Evolutionary conservation across 768 basidiomycete species (phyloP).

Genomic region (Auriculariales sp.): DNA sequence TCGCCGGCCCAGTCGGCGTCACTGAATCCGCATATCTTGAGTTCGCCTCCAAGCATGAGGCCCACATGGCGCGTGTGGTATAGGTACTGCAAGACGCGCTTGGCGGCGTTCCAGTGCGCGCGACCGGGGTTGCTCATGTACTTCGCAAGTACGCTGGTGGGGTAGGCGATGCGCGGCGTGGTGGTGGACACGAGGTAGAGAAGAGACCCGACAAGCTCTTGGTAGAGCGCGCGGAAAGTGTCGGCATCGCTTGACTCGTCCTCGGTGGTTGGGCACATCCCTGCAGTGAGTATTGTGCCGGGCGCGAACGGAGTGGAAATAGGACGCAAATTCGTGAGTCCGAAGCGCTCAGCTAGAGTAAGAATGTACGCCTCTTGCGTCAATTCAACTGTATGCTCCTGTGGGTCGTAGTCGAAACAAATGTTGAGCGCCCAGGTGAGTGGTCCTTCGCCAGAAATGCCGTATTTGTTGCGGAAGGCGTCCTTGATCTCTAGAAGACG

Average conservation of each 20-base stretch:
- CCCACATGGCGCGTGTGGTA: background rate
- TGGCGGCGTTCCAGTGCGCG: background rate
- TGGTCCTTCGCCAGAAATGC: background rate
- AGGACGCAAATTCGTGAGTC: constrained; percentile 1
- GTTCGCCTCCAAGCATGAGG: background rate
- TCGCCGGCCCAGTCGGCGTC: constrained; percentile 9
- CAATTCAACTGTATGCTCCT: constrained; percentile 2
- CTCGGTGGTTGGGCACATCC: constrained; percentile 3
- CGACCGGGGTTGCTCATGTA: background rate
- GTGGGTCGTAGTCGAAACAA: constrained; percentile 1
- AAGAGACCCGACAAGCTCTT: background rate
- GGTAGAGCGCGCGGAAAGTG: background rate
- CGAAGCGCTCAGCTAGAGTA: constrained; percentile 7
- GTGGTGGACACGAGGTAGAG: constrained; percentile 4
- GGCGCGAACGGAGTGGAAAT: constrained; percentile 10
- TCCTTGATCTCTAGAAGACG: constrained; percentile 8
- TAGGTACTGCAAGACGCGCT: background rate
- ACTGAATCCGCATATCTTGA: constrained; percentile 1
- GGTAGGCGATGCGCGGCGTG: constrained; percentile 8
- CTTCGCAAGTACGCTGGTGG: background rate
- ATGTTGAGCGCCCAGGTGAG: background rate
- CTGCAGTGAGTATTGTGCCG: background rate
- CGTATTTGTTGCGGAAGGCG: background rate
- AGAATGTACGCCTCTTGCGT: constrained; percentile 8
- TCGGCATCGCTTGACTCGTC: background rate